Conservation (phyloP, 108 stramenopile species). For the Cyclotella choctawhatcheeana region DNA sequence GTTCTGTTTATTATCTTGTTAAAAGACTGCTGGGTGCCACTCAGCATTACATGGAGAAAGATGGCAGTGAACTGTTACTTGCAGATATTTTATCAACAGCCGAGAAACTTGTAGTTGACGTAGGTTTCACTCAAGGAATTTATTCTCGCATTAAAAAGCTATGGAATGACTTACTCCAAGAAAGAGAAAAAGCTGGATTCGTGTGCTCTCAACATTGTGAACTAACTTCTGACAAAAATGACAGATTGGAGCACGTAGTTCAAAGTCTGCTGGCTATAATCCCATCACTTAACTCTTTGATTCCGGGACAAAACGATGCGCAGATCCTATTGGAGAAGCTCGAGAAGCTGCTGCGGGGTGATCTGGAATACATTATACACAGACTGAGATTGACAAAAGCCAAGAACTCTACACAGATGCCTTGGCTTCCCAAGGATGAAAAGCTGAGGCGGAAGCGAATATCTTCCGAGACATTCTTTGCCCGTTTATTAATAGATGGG, state of each 20-base stretch:
- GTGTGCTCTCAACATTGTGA: slow-evolving; percentile 12
- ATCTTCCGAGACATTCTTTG: slow-evolving; percentile 37
- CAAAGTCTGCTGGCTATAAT: too few species aligned
- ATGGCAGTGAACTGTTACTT: neutral
- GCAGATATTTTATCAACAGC: slow-evolving; percentile 18
- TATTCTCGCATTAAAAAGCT: slow-evolving; percentile 9
- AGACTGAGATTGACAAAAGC: neutral
- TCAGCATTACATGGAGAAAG: slow-evolving; percentile 1
- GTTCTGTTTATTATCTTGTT: slow-evolving; percentile 14
- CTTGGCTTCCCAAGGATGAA: slow-evolving; percentile 23
- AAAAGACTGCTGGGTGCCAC: slow-evolving; percentile 1
- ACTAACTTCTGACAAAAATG: slow-evolving; percentile 1
- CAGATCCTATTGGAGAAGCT: too few species aligned
- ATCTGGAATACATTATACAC: slow-evolving; percentile 1
- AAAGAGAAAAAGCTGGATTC: slow-evolving; percentile 20
- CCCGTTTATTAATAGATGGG: slow-evolving; percentile 39
- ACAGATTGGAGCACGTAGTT: too few species aligned
- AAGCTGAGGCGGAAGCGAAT: slow-evolving; percentile 20
- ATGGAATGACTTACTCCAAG: slow-evolving; percentile 21
- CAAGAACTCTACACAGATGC: neutral
- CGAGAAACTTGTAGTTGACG: slow-evolving; percentile 14
- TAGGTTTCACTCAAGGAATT: slow-evolving; percentile 17
- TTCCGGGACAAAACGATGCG: too few species aligned
- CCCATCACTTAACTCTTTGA: too few species aligned
- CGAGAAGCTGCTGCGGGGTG: slow-evolving; percentile 5